phyloP scores from a whole-genome alignment of 768 basidiomycete species.

The Suillus fuscotomentosus region DNA sequence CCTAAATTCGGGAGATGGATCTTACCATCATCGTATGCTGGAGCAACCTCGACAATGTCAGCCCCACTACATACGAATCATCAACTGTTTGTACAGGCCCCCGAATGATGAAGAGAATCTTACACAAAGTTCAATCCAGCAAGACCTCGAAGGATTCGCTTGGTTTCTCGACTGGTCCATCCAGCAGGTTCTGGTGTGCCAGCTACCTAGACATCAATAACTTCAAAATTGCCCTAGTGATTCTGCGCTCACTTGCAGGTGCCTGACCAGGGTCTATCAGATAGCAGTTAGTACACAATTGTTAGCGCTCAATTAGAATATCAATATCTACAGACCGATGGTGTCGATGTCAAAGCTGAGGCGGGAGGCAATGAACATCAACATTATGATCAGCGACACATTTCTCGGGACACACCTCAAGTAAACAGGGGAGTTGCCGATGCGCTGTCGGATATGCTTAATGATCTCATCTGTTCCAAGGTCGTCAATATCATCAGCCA shows the following conservation, averaged over 20 bases:
- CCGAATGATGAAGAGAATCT: constrained; percentile 20
- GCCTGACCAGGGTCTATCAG: constrained; percentile 63
- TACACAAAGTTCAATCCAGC: constrained; percentile 74
- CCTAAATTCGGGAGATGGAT: constrained; percentile 2
- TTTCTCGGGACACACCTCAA: constrained; percentile 36
- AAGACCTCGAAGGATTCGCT: constrained; percentile 70
- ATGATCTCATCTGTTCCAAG: constrained; percentile 66
- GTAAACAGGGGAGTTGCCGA: constrained; percentile 71
- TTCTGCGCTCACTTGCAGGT: constrained; percentile 54
- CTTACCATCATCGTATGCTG: constrained; percentile 69
- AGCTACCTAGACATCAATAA: constrained; percentile 36
- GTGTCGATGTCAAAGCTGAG: constrained; percentile 74
- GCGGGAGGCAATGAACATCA: not conserved
- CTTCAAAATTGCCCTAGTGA: not conserved
- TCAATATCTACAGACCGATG: constrained; percentile 42
- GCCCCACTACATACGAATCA: constrained; percentile 46
- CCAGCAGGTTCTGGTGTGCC: constrained; percentile 79
- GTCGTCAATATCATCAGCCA: constrained; percentile 78
- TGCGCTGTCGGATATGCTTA: constrained; percentile 57
- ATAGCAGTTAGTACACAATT: not conserved
- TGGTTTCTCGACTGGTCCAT: constrained; percentile 74
- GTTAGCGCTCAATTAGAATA: not conserved
- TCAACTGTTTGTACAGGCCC: not conserved
- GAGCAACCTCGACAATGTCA: constrained; percentile 76
- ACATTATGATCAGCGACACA: too few relatives aligned